Percentiles rank a stretch among this genome's conserved stretches.
Evolutionary conservation across 495 filamentous ascomycete species (phyloP).

Genomic region (Xylaria venustula): DNA sequence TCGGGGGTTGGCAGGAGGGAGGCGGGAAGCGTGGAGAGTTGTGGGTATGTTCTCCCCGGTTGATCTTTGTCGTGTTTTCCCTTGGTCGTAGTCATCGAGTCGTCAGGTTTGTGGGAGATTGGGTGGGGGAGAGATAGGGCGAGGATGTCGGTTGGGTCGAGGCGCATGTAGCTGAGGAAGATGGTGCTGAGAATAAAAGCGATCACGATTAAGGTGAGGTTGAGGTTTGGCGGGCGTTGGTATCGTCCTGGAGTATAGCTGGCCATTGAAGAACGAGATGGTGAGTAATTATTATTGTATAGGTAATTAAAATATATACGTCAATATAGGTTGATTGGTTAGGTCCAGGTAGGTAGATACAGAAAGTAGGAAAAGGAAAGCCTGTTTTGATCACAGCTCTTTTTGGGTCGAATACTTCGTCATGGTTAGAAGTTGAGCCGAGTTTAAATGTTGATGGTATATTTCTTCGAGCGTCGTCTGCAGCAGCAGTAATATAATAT

Average conservation of each 20-base stretch:
- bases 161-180: constrained; percentile 17
- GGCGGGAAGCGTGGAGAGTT: constrained; percentile 29
- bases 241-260: background rate
- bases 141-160: background rate
- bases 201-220: constrained; percentile 7
- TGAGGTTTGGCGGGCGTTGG: background rate
- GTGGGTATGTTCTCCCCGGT: constrained; percentile 16
- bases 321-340: too few relatives aligned
- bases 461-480: too few relatives aligned
- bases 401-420: background rate
- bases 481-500: too few relatives aligned
- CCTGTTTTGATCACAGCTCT: background rate
- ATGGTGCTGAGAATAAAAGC: constrained; percentile 13
- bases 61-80: constrained; percentile 3
- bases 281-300: background rate
- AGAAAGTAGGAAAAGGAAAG: background rate
- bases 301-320: background rate
- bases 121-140: background rate
- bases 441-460: too few relatives aligned
- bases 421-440: too few relatives aligned
- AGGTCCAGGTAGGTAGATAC: too few relatives aligned
- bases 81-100: background rate
- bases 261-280: constrained; percentile 5
- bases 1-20: constrained; percentile 36
- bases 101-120: background rate